phyloP scores from a whole-genome alignment of 1,139 yeast species.

The Pichiaceae sp. region DNA sequence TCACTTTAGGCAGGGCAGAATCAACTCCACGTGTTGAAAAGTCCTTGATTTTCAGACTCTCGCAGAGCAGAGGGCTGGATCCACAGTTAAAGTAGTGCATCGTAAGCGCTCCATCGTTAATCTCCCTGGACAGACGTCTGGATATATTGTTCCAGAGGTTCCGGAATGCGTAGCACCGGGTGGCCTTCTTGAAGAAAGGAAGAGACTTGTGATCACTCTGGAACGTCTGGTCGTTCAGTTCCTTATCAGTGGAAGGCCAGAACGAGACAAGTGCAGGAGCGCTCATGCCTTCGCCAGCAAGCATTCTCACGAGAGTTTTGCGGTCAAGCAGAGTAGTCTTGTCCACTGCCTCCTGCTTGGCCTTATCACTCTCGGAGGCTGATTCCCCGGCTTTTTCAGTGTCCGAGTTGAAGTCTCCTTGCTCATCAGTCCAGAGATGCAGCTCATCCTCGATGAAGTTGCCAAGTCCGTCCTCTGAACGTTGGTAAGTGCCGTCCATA shows the following conservation, averaged over 20 bases:
- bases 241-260: constrained; percentile 47
- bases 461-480: constrained; percentile 40
- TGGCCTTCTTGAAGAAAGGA: constrained; percentile 37
- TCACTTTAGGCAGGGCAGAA: constrained; percentile 20
- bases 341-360: neutral
- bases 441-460: constrained; percentile 44
- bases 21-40: constrained; percentile 15
- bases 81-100: constrained; percentile 52
- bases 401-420: neutral
- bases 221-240: constrained; percentile 29
- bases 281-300: constrained; percentile 36
- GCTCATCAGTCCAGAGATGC: constrained; percentile 25
- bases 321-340: constrained; percentile 16
- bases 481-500: constrained; percentile 21
- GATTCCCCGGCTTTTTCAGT: constrained; percentile 2
- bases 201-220: constrained; percentile 22
- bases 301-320: constrained; percentile 30
- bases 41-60: constrained; percentile 35
- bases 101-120: constrained; percentile 25
- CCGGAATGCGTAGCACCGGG: constrained; percentile 41
- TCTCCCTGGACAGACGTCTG: constrained; percentile 34
- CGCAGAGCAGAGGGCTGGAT: constrained; percentile 40
- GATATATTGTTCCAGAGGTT: constrained; percentile 51
- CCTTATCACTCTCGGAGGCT: neutral
- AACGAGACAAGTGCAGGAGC: constrained; percentile 52